phyloP scores from a whole-genome alignment of 768 basidiomycete species.

The Leccinum rimulosum region DNA sequence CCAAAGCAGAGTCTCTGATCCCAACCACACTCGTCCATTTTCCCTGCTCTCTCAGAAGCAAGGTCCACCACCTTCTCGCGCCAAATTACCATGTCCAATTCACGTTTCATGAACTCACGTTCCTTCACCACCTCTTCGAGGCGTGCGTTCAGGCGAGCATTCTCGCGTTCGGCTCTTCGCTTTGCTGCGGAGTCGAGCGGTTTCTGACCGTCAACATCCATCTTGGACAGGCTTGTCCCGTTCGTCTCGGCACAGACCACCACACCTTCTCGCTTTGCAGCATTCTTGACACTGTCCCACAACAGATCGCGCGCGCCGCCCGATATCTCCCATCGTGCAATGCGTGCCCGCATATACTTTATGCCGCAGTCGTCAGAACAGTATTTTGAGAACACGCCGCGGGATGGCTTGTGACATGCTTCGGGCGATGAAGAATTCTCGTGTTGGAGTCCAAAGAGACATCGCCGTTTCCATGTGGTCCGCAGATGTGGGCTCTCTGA shows the following conservation, averaged over 20 bases:
- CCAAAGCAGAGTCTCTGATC: constrained; percentile 82
- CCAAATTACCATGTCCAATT: constrained; percentile 69
- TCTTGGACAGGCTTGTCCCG: constrained; percentile 22
- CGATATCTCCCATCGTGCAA: constrained; percentile 58
- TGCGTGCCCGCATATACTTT: constrained; percentile 63
- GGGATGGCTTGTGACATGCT: constrained; percentile 78
- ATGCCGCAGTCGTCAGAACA: constrained; percentile 88
- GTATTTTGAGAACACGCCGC: constrained; percentile 84
- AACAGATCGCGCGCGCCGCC: constrained; percentile 63
- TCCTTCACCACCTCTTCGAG: constrained; percentile 58
- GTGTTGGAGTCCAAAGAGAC: constrained; percentile 66
- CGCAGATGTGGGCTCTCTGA: constrained; percentile 58
- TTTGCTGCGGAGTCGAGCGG: constrained; percentile 35
- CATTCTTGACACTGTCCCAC: constrained; percentile 73
- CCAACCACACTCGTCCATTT: constrained; percentile 80
- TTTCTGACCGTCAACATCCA: constrained; percentile 16
- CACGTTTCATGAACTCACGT: constrained; percentile 63
- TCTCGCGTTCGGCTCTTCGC: constrained; percentile 55
- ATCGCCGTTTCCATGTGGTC: constrained; percentile 81
- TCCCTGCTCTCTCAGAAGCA: constrained; percentile 63
- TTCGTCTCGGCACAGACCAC: constrained; percentile 46
- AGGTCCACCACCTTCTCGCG: constrained; percentile 66
- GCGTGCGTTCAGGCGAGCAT: constrained; percentile 48
- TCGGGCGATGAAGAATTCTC: constrained; percentile 57
- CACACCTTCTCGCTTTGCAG: constrained; percentile 68